Evolutionary conservation across 2,329 filamentous ascomycete genomes (phyloP).

Genomic region (Aspergillus aculeatinus): DNA sequence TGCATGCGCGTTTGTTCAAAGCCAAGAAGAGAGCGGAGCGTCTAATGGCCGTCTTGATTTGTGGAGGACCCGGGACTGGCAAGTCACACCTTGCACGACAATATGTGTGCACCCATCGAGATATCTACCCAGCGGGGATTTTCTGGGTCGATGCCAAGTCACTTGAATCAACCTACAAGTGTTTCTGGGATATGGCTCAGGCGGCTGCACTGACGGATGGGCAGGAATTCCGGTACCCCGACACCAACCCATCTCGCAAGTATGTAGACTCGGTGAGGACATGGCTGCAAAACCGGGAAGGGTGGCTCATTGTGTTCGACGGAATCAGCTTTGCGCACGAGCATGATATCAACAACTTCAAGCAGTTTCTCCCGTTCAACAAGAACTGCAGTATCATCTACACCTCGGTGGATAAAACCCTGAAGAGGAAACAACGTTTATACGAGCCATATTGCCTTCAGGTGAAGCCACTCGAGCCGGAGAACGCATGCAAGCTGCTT

Average conservation of each 20-base stretch:
- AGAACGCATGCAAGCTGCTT: conserved; percentile 61
- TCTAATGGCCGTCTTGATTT: conserved; percentile 63
- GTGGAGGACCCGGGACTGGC: conserved; percentile 64
- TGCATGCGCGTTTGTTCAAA: conserved; percentile 62
- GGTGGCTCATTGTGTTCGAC: conserved; percentile 68
- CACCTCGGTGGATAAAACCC: conserved; percentile 64
- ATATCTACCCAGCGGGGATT: conserved; percentile 63
- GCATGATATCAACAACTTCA: conserved; percentile 51
- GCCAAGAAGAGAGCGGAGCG: conserved; percentile 57
- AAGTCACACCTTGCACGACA: conserved; percentile 69
- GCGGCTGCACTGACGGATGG: conserved; percentile 52
- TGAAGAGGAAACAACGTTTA: conserved; percentile 56
- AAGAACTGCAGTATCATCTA: conserved; percentile 65
- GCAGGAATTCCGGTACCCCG: conserved; percentile 38
- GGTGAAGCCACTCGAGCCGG: conserved; percentile 54
- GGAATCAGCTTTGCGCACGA: conserved; percentile 63
- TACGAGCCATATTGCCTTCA: conserved; percentile 60
- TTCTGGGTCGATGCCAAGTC: conserved; percentile 69
- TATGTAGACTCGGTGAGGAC: conserved; percentile 59
- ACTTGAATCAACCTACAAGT: conserved; percentile 57
- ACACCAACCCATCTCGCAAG: conserved; percentile 43
- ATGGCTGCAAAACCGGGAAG: conserved; percentile 62
- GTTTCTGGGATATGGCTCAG: conserved; percentile 66
- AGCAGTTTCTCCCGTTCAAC: conserved; percentile 64
- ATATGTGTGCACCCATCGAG: conserved; percentile 62